phyloP scores from a whole-genome alignment of 2,329 filamentous ascomycete species.

The Aspergillus sp. region DNA sequence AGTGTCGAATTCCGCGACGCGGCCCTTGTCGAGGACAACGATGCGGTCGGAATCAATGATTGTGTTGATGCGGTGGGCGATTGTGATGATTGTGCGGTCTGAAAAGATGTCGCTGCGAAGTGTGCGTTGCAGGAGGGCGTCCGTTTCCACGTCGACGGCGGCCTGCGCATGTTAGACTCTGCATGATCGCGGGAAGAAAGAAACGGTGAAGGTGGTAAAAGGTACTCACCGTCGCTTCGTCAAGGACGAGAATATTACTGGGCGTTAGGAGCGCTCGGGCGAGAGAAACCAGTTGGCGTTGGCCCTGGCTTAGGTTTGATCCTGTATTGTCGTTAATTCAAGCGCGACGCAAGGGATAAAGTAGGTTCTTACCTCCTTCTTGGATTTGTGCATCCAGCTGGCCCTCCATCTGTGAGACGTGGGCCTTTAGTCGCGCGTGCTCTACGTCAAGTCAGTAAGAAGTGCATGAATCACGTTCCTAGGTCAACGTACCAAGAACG shows the following conservation, averaged over 20 bases:
- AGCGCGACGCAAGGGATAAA: conserved; percentile 7
- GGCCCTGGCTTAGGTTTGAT: conserved; percentile 92
- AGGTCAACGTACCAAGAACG: conserved; percentile 72
- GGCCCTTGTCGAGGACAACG: conserved; percentile 87
- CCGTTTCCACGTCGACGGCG: conserved; percentile 71
- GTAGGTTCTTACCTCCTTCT: conserved; percentile 76
- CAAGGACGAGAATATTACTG: conserved; percentile 94
- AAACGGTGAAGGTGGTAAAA: conserved; percentile 12
- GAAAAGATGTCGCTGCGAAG: conserved; percentile 72
- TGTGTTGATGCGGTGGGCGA: conserved; percentile 97
- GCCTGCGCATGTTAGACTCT: conserved; percentile 47
- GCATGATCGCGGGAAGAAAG: conserved; percentile 9
- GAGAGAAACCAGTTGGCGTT: conserved; percentile 90
- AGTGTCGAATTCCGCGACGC: conserved; percentile 90
- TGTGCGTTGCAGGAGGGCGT: conserved; percentile 67
- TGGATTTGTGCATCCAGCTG: conserved; percentile 87
- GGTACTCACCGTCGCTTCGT: conserved; percentile 81
- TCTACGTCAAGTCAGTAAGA: conserved; percentile 60
- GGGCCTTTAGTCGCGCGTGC: conserved; percentile 90
- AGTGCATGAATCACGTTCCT: conserved; percentile 15
- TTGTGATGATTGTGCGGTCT: conserved; percentile 96
- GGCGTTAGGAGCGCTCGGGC: conserved; percentile 92
- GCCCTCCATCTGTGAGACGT: conserved; percentile 83
- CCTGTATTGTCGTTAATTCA: conserved; percentile 56
- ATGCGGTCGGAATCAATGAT: conserved; percentile 89